A percentile compares a stretch with the other conserved stretches of the same genome.
Evolutionary conservation across 2,329 filamentous ascomycete species (phyloP).

Genomic region (Aspergillus sp.): DNA sequence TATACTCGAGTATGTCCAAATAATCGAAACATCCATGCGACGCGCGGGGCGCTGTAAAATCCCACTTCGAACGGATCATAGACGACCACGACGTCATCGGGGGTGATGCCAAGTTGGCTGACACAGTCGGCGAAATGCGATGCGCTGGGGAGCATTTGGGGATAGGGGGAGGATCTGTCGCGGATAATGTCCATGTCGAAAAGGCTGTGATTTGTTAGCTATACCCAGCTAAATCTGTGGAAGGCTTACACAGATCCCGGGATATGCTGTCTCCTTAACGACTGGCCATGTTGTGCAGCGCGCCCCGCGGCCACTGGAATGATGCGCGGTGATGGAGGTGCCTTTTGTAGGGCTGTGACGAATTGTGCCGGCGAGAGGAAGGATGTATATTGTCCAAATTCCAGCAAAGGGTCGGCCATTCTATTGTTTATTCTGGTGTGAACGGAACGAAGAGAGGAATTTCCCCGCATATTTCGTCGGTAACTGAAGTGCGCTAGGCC

Average conservation of each 20-base stretch:
- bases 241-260: conserved; percentile 16
- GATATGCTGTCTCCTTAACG: conserved; percentile 14
- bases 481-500: too few species aligned
- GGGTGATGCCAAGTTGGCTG: conserved; percentile 13
- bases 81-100: conserved; percentile 20
- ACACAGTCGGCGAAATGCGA: conserved; percentile 16
- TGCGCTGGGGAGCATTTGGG: conserved; percentile 22
- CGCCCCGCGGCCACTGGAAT: conserved; percentile 20
- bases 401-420: background rate
- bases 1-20: conserved; percentile 22
- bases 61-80: conserved; percentile 24
- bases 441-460: background rate
- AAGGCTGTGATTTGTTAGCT: conserved; percentile 13
- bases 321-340: conserved; percentile 8
- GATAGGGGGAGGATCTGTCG: conserved; percentile 17
- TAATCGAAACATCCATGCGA: conserved; percentile 21
- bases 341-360: background rate
- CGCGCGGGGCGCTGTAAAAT: conserved; percentile 23
- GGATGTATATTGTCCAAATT: background rate
- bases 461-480: background rate
- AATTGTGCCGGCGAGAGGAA: background rate
- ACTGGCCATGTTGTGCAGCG: conserved; percentile 4
- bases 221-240: background rate
- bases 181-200: conserved; percentile 22
- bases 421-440: background rate